Base-by-base conservation (phyloP, 2,329 filamentous ascomycete species). In the Fusarium incarnatum region DNA sequence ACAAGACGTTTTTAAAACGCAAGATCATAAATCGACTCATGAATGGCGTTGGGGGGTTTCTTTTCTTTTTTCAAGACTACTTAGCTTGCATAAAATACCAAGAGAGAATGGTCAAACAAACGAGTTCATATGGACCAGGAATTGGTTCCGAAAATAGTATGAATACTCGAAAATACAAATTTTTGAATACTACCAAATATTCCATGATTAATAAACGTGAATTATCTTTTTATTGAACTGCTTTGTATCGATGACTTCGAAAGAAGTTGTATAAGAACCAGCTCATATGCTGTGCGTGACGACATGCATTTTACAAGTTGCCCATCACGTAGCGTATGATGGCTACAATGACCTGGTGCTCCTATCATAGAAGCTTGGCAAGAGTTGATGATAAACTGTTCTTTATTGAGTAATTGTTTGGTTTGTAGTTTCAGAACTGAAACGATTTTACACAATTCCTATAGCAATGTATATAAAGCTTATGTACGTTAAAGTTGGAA, bases 11-110 rank as follows among this genome's bases (percentile, higher is more conserved):
- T 60, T 64, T 61, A 56, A 41, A 50, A 74, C 62, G 46, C 42
- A 48, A 66, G 61, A 64, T 55, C 56, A 68, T 70, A 75, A 73
- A 69, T 72, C 60, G 68, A 73, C 60, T 75, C 53, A 75, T 56
- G 73, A 75, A 74, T 65, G 73, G 73, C 73, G 73, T 75, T 74
- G 59, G 61, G 47, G 57, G 70, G 67, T 71, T 69, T 56, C 56
- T 67, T 72, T 50, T 70, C 52, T 64, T 70, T 63, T 68, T 70
- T 44, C 34, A 52, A 66, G 30, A 60, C 57, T 73, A 71, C 47
- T 60, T 48, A 48, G 52, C 50, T 58, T 60, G 60, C 42, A 62
- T 40, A 65, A 58, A 67, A 68, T 72, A 70, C 56, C 68, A 71
- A 46, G 54, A 58, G 32, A 61, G 60, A 60, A 68, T 64, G 53